Evolutionary conservation across 495 filamentous ascomycete genomes (phyloP).

Genomic region (Massariosphaeria phaeospora): DNA sequence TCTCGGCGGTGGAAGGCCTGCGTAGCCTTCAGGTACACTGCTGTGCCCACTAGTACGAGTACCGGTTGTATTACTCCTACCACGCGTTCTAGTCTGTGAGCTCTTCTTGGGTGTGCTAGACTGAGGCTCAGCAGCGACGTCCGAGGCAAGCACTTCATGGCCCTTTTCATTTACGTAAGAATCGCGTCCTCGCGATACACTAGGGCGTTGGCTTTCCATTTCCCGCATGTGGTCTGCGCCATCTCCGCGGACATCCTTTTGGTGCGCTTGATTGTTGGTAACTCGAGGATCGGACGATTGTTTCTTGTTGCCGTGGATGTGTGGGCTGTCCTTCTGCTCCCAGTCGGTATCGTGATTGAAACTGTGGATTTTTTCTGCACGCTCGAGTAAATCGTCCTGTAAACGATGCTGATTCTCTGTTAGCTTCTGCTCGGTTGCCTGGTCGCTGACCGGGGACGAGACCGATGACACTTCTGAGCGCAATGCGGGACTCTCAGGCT

Average conservation of each 20-base stretch:
- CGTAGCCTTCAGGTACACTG: conserved; percentile 37
- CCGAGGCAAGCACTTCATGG: conserved; percentile 60
- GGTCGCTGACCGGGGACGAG: conserved; percentile 34
- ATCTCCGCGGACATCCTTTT: conserved; percentile 70
- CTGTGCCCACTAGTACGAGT: conserved; percentile 20
- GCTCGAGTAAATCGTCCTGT: conserved; percentile 58
- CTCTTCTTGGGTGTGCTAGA: conserved; percentile 32
- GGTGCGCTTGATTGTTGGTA: conserved; percentile 59
- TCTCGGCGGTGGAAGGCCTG: conserved; percentile 49
- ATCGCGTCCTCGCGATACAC: conserved; percentile 58
- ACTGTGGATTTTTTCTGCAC: conserved; percentile 60
- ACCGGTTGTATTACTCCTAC: conserved; percentile 16
- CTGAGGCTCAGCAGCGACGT: conserved; percentile 57
- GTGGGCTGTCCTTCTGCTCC: conserved; percentile 59
- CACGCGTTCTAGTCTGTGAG: conserved; percentile 6
- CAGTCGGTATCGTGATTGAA: conserved; percentile 83
- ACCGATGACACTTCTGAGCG: conserved; percentile 38
- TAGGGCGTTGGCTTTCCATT: conserved; percentile 51
- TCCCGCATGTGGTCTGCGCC: conserved; percentile 65
- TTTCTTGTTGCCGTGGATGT: conserved; percentile 56
- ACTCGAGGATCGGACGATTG: conserved; percentile 60
- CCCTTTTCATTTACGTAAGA: conserved; percentile 56
- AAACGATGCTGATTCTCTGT: conserved; percentile 54
- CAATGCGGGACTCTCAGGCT: conserved; percentile 52
- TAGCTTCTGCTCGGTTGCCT: conserved; percentile 47